Conservation (phyloP, 257 asterid genomes). For the Nicotiana benthamiana region DNA sequence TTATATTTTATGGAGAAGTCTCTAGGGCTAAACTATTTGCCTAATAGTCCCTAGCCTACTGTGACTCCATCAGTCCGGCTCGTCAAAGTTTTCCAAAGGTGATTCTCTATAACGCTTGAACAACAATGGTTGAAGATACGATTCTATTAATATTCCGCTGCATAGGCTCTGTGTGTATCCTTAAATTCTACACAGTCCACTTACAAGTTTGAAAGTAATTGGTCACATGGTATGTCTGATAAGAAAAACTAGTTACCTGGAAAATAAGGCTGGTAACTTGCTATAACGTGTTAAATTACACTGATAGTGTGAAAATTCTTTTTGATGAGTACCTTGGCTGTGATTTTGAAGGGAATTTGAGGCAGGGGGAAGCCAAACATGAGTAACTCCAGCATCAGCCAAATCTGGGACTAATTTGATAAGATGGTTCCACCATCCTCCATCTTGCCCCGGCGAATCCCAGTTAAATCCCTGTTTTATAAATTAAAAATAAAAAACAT, state of each 20-base stretch:
- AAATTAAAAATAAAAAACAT: not conserved
- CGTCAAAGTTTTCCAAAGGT: too few species aligned
- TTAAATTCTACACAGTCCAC: too few species aligned
- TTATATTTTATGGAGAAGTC: too few species aligned
- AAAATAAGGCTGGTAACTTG: not conserved
- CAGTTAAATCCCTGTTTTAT: conserved; percentile 51
- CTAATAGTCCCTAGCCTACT: too few species aligned
- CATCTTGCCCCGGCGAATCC: conserved; percentile 35
- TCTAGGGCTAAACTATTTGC: too few species aligned
- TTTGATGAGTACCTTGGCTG: conserved; percentile 32
- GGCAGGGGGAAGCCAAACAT: conserved; percentile 89
- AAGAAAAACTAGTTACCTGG: not conserved
- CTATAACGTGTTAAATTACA: not conserved
- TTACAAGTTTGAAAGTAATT: not conserved
- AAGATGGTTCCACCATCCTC: conserved; percentile 67
- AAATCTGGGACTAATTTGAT: conserved; percentile 39
- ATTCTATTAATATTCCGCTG: too few species aligned
- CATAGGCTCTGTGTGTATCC: too few species aligned
- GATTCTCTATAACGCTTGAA: too few species aligned
- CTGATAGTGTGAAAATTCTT: not conserved
- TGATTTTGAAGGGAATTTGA: conserved; percentile 44
- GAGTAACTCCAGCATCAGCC: conserved; percentile 62
- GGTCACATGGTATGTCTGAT: not conserved
- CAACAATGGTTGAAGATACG: too few species aligned
- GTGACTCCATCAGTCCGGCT: too few species aligned